A percentile compares a stretch with the other conserved stretches of the same genome.
Evolutionary conservation across 805 yeast genomes (phyloP).

Genomic region (Cyberlindnera veronae): DNA sequence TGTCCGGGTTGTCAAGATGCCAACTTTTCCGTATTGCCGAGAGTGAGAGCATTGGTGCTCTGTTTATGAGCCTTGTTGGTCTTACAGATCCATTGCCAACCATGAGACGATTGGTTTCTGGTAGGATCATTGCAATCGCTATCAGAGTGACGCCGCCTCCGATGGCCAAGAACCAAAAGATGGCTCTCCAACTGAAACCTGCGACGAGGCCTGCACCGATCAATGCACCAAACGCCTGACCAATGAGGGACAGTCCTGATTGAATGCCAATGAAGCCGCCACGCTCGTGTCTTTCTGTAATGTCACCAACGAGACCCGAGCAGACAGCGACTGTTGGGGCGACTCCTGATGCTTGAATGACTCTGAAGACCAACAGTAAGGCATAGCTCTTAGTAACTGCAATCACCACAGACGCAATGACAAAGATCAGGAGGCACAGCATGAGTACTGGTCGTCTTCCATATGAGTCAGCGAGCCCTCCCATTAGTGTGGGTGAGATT

Average conservation of each 20-base stretch:
- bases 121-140: conserved; percentile 41
- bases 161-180: conserved; percentile 73
- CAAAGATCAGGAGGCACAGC: conserved; percentile 50
- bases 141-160: conserved; percentile 48
- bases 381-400: conserved; percentile 57
- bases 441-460: conserved; percentile 73
- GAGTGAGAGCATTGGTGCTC: conserved; percentile 40
- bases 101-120: conserved; percentile 70
- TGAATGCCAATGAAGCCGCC: conserved; percentile 69
- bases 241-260: conserved; percentile 61
- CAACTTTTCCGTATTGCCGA: conserved; percentile 16
- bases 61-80: conserved; percentile 43
- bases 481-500: conserved; percentile 64
- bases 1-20: conserved; percentile 31
- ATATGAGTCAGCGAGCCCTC: conserved; percentile 60
- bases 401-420: conserved; percentile 62
- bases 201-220: conserved; percentile 46
- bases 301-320: conserved; percentile 72
- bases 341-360: conserved; percentile 74
- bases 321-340: conserved; percentile 72
- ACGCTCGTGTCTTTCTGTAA: conserved; percentile 59
- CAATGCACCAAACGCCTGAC: conserved; percentile 79
- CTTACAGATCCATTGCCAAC: conserved; percentile 72
- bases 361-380: conserved; percentile 60
- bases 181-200: conserved; percentile 65